Conservation (phyloP, 768 basidiomycete genomes). For the Boletus subcaerulescens region DNA sequence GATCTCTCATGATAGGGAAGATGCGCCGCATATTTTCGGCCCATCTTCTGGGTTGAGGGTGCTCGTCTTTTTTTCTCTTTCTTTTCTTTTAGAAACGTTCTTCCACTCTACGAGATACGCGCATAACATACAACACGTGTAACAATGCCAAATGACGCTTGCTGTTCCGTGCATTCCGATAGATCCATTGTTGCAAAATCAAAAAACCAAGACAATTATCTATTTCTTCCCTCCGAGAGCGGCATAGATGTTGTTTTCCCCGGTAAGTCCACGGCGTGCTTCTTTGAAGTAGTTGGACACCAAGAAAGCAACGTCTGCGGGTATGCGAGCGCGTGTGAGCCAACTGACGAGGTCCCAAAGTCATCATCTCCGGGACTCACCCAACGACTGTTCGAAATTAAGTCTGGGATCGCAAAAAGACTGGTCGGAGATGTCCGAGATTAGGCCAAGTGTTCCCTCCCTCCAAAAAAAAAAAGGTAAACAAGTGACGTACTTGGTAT, state of each 20-base stretch:
- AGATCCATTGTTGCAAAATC: not conserved
- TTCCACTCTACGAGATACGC: not conserved
- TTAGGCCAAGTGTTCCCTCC: not conserved
- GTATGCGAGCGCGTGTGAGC: not conserved
- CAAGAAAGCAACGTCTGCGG: conserved; percentile 79
- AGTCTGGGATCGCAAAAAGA: conserved; percentile 93
- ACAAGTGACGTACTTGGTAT: conserved; percentile 61
- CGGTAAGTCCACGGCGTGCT: conserved; percentile 43
- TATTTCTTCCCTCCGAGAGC: conserved; percentile 29
- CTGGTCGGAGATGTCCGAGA: conserved; percentile 33
- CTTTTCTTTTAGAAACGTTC: not conserved
- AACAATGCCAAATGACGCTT: not conserved
- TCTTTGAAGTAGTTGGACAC: conserved; percentile 80
- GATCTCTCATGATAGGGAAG: conserved; percentile 68
- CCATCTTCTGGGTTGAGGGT: not conserved
- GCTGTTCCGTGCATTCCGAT: conserved; percentile 13
- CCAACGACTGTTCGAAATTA: conserved; percentile 93
- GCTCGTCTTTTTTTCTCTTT: not conserved
- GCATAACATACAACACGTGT: conserved; percentile 6
- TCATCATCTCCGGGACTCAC: conserved; percentile 40
- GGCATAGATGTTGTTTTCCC: conserved; percentile 26
- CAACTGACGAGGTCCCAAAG: not conserved
- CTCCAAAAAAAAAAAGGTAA: not conserved
- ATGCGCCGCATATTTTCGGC: not conserved
- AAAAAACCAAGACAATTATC: not conserved